These are phyloP conservation scores for Fusarium devonianum DNA, from an alignment of 2,329 filamentous ascomycete species.

Conservation along the genomic window DNA sequence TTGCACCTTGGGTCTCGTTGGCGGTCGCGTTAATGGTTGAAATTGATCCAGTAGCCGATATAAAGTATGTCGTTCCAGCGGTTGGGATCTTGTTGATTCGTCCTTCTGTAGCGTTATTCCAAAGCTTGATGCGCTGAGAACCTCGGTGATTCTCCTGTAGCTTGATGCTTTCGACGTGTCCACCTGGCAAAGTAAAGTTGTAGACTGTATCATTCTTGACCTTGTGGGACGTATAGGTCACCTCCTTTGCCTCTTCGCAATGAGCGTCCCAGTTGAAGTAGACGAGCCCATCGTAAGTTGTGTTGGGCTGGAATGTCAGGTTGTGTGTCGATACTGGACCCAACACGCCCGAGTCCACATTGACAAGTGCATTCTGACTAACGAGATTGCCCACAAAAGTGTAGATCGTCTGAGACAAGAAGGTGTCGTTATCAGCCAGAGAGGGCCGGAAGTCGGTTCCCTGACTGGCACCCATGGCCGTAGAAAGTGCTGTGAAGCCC, in stretches of 20 bases:
- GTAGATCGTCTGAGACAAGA: conserved; percentile 25
- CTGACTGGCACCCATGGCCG: conserved; percentile 16
- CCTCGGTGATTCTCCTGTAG: neutral
- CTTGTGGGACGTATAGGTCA: conserved; percentile 19
- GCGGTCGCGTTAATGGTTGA: conserved; percentile 30
- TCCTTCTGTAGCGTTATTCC: conserved; percentile 14
- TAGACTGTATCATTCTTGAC: conserved; percentile 22
- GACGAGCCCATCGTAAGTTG: conserved; percentile 27
- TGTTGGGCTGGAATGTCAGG: conserved; percentile 24
- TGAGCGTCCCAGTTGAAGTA: conserved; percentile 32
- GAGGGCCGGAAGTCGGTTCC: conserved; percentile 11
- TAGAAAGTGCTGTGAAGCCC: conserved; percentile 22
- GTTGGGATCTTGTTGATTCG: conserved; percentile 19
- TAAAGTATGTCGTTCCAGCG: conserved; percentile 19
- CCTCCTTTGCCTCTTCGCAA: conserved; percentile 30
- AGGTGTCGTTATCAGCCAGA: conserved; percentile 23
- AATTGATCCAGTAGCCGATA: conserved; percentile 25
- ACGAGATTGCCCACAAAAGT: conserved; percentile 34
- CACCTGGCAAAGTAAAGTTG: conserved; percentile 30
- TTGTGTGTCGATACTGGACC: conserved; percentile 32
- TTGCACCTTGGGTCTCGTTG: conserved; percentile 17
- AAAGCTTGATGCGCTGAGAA: conserved; percentile 18
- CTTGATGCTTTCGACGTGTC: conserved; percentile 25
- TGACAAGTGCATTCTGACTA: conserved; percentile 27
- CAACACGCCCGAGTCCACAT: conserved; percentile 28